Evolutionary conservation across 2,329 filamentous ascomycete genomes (phyloP).

Genomic region (Gaeumannomyces sp.): DNA sequence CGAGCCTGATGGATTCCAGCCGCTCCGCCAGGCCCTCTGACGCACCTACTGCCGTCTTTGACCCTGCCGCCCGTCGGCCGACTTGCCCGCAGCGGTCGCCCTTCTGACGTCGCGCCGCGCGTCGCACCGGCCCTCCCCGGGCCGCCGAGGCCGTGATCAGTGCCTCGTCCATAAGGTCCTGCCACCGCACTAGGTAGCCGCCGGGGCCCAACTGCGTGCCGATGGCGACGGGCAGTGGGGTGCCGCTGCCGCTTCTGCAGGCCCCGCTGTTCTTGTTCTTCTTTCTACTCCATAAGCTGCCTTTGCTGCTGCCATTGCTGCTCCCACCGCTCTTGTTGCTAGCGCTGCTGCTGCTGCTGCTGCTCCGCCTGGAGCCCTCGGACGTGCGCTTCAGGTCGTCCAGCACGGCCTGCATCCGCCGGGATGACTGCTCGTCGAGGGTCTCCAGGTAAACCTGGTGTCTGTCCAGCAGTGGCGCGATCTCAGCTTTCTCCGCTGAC

Average conservation of each 20-base stretch:
- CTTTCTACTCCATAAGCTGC: constrained; percentile 4
- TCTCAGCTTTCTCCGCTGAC: constrained; percentile 32
- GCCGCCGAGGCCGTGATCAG: constrained; percentile 54
- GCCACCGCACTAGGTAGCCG: constrained; percentile 67
- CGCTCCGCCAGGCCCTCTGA: background rate
- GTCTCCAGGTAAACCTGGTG: constrained; percentile 55
- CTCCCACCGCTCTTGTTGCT: constrained; percentile 10
- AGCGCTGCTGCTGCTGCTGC: constrained; percentile 12
- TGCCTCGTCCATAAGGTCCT: constrained; percentile 63
- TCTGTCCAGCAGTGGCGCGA: constrained; percentile 49
- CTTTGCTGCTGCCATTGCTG: constrained; percentile 10
- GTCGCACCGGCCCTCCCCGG: constrained; percentile 44
- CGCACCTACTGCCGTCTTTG: constrained; percentile 19
- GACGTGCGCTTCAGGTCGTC: constrained; percentile 24
- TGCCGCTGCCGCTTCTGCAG: constrained; percentile 9
- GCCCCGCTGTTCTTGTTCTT: background rate
- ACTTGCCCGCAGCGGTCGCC: constrained; percentile 24
- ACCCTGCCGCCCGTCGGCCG: constrained; percentile 25
- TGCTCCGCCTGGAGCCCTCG: constrained; percentile 7
- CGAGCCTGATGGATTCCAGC: constrained; percentile 8
- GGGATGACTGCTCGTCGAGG: constrained; percentile 46
- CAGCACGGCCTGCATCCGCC: constrained; percentile 52
- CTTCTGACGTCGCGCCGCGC: constrained; percentile 44
- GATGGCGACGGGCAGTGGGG: constrained; percentile 10
- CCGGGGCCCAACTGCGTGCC: constrained; percentile 54